Percentiles rank a stretch among this genome's conserved stretches.
phyloP scores from a whole-genome alignment of 768 basidiomycete genomes.

The Multifurca ochricompacta region DNA sequence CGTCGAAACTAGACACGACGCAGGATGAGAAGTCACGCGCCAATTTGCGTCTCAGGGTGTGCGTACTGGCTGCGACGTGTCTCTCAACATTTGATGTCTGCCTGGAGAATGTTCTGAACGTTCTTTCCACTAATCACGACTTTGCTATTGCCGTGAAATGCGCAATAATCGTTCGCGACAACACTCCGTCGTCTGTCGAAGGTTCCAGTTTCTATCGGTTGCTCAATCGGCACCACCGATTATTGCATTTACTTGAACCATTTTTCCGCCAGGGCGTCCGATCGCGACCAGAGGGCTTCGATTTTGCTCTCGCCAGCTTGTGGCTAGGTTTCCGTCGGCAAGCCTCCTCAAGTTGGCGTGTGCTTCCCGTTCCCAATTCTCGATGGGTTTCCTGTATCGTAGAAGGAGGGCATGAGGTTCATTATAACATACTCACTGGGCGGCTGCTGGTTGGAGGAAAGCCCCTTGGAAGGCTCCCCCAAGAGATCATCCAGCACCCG shows the following conservation, averaged over 20 bases:
- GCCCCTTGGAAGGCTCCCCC: constrained; percentile 34
- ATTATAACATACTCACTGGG: constrained; percentile 36
- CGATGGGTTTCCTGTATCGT: neutral
- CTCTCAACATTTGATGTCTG: constrained; percentile 12
- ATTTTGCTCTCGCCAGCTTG: neutral
- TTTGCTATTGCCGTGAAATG: constrained; percentile 8
- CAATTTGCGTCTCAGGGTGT: neutral
- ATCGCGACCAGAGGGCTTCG: neutral
- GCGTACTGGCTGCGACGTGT: constrained; percentile 5
- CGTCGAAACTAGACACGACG: neutral
- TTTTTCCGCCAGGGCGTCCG: neutral
- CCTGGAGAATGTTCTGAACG: neutral
- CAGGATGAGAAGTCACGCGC: neutral
- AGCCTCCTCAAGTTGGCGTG: neutral
- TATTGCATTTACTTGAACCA: constrained; percentile 4
- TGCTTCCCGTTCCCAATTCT: neutral
- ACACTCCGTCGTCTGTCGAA: neutral
- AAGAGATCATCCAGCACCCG: constrained; percentile 27
- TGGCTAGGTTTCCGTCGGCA: neutral
- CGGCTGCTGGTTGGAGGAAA: constrained; percentile 36
- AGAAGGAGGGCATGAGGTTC: constrained; percentile 19
- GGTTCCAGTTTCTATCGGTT: neutral
- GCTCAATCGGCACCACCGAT: constrained; percentile 3
- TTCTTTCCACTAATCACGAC: neutral
- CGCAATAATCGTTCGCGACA: constrained; percentile 9